A percentile compares a stretch with the other conserved stretches of the same genome.
These are phyloP conservation scores for Aegilops umbellulata DNA, from an alignment of 176 grass and related monocot species.

Conservation along the genomic window DNA sequence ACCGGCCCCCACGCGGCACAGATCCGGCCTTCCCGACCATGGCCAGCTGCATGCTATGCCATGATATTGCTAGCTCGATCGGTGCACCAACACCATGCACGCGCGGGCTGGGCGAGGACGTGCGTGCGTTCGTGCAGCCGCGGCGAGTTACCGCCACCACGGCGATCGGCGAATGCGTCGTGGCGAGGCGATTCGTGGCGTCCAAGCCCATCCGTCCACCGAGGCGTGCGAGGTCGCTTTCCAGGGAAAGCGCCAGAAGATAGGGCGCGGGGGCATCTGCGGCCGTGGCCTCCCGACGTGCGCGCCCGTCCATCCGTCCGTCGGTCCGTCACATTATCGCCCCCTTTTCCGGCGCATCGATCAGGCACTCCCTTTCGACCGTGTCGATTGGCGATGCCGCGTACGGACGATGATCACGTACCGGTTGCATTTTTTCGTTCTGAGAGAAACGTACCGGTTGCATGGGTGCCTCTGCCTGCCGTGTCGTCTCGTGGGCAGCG, in stretches of 20 bases:
- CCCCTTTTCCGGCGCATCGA: background rate
- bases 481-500: too few relatives aligned
- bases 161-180: background rate
- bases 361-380: background rate
- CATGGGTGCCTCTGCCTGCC: too few relatives aligned
- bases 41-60: background rate
- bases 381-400: too few relatives aligned
- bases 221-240: background rate
- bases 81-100: background rate
- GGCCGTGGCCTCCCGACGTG: conserved; percentile 37
- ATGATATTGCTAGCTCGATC: background rate
- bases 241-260: background rate
- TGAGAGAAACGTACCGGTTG: too few relatives aligned
- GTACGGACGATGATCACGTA: too few relatives aligned
- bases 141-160: background rate
- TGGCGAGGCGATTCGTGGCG: background rate
- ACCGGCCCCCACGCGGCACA: background rate
- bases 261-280: background rate
- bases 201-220: background rate
- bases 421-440: too few relatives aligned
- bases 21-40: background rate
- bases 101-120: background rate
- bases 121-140: background rate
- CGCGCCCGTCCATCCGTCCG: background rate
- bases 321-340: background rate